phyloP scores from a whole-genome alignment of 2,329 filamentous ascomycete species.

The Sclerotiophoma versabilis region DNA sequence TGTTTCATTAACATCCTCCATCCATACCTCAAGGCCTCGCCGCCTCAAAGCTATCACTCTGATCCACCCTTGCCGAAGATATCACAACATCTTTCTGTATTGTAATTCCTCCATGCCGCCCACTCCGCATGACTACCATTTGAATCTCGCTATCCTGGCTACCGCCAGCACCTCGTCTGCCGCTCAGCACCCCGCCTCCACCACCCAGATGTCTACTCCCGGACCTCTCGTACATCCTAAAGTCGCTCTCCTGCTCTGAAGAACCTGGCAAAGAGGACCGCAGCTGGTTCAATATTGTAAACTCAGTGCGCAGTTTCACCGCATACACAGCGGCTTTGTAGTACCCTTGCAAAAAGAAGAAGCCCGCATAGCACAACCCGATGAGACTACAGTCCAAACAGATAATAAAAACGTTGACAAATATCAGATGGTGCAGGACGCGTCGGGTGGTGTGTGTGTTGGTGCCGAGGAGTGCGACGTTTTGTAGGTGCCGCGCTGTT shows the following conservation, averaged over 20 bases:
- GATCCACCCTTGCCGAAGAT: slow-evolving; percentile 1
- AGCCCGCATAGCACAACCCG: slow-evolving; percentile 47
- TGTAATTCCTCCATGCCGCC: slow-evolving; percentile 13
- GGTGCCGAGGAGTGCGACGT: slow-evolving; percentile 24
- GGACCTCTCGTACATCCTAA: slow-evolving; percentile 40
- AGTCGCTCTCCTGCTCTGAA: slow-evolving; percentile 11
- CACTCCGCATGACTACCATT: slow-evolving; percentile 15
- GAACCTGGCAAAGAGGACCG: slow-evolving; percentile 19
- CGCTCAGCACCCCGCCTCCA: slow-evolving; percentile 6
- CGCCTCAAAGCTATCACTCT: slow-evolving; percentile 14
- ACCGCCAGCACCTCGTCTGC: not conserved
- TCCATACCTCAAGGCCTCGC: not conserved
- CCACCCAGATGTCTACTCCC: slow-evolving; percentile 46
- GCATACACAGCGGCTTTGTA: slow-evolving; percentile 52
- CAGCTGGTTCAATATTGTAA: slow-evolving; percentile 57
- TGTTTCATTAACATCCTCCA: not conserved
- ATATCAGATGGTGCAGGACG: slow-evolving; percentile 45
- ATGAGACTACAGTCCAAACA: slow-evolving; percentile 50
- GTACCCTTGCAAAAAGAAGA: slow-evolving; percentile 50
- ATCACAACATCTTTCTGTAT: slow-evolving; percentile 18
- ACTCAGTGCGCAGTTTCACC: slow-evolving; percentile 60
- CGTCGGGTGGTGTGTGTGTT: slow-evolving; percentile 19
- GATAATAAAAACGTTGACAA: slow-evolving; percentile 51
- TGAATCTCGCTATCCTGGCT: slow-evolving; percentile 15
- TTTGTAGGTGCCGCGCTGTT: slow-evolving; percentile 53